A percentile compares a stretch with the other conserved stretches of the same genome.
Evolutionary conservation across 1,284 basidiomycete genomes (phyloP).

Genomic region (Exobasidium rhododendri): DNA sequence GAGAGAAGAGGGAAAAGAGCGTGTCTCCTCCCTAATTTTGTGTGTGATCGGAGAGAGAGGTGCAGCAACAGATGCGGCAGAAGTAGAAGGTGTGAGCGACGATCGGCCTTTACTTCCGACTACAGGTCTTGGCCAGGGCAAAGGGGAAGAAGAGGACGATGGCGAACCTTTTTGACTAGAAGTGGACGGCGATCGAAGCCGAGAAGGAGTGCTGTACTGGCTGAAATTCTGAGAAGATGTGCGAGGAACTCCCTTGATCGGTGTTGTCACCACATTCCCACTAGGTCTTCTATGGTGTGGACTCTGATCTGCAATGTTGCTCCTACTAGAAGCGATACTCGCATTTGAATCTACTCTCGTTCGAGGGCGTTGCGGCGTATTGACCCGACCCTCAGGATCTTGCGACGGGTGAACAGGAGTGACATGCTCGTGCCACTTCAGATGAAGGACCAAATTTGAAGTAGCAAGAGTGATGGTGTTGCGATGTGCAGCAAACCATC

Average conservation of each 20-base stretch:
- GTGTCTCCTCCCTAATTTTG: not conserved
- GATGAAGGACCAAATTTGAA: constrained; percentile 77
- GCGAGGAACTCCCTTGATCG: constrained; percentile 4
- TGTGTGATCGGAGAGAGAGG: not conserved
- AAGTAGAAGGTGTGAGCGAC: not conserved
- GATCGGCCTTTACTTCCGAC: not conserved
- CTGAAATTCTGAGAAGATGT: not conserved
- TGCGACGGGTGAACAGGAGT: constrained; percentile 28
- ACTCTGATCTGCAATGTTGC: not conserved
- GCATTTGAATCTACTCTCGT: not conserved
- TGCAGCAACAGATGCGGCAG: not conserved
- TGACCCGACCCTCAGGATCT: too few species aligned
- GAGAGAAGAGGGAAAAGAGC: not conserved
- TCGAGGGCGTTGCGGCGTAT: constrained; percentile 15
- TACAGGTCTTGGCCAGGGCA: not conserved
- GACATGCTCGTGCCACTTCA: constrained; percentile 77
- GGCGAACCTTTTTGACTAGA: not conserved
- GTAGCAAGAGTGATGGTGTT: constrained; percentile 87
- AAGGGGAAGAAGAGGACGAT: not conserved
- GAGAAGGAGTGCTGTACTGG: not conserved
- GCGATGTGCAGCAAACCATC: constrained; percentile 80
- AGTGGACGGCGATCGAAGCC: not conserved
- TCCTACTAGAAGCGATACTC: not conserved
- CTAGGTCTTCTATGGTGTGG: not conserved
- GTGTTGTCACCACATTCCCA: not conserved